These are phyloP conservation scores for Kwoniella shivajii DNA, from an alignment of 1,284 basidiomycete genomes.

Conservation along the genomic window DNA sequence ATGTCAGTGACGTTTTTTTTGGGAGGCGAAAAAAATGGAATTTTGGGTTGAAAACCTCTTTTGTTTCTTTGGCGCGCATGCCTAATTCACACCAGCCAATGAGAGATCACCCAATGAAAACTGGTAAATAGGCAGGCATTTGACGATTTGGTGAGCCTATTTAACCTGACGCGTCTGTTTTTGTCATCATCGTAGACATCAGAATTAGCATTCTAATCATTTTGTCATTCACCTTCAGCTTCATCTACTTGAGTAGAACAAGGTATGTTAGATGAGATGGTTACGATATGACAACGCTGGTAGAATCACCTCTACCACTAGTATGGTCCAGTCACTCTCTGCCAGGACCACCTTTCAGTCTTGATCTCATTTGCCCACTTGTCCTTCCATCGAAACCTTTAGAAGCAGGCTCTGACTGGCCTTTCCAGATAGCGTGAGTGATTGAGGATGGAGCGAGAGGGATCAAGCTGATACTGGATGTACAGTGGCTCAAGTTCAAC, in stretches of 20 bases:
- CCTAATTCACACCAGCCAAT: constrained; percentile 6
- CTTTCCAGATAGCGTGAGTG: constrained; percentile 34
- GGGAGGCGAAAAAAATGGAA: background rate
- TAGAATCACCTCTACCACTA: background rate
- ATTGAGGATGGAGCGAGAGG: no score
- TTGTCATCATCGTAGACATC: background rate
- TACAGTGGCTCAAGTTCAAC: constrained; percentile 27
- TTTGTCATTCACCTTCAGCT: no score
- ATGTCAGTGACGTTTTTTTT: background rate
- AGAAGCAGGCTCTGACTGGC: constrained; percentile 26
- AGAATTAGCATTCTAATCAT: no score
- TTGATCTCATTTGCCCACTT: constrained; percentile 41
- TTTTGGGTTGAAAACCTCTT: background rate
- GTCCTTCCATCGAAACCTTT: constrained; percentile 23
- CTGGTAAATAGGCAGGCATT: background rate
- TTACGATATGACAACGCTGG: background rate
- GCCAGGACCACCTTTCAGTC: constrained; percentile 24
- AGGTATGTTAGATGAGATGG: background rate
- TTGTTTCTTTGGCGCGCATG: background rate
- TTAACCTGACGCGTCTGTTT: constrained; percentile 7
- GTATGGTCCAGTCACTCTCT: background rate
- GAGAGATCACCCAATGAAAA: background rate
- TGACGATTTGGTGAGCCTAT: background rate
- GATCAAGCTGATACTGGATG: background rate
- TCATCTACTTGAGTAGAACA: no score